Conservation (phyloP, 345 rosid genomes). For the Fremontodendron californicum region DNA sequence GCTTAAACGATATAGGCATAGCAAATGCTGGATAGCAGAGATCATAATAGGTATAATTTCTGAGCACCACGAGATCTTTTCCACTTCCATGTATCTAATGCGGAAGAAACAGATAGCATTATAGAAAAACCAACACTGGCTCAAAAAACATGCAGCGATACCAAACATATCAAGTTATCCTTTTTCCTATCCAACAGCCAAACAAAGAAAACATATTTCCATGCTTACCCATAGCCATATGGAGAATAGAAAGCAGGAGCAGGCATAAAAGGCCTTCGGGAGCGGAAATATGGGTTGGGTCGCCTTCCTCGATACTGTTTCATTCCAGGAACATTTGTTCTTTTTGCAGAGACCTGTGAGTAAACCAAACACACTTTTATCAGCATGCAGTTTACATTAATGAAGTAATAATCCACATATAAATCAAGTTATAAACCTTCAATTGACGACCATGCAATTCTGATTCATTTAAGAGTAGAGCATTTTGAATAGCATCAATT, state of each 20-base stretch:
- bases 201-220: slow-evolving; percentile 5
- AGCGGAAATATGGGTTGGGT: slow-evolving; percentile 55
- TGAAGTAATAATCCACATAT: neutral
- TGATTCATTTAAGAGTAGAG: slow-evolving; percentile 82
- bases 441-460: slow-evolving; percentile 96
- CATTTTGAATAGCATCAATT: slow-evolving; percentile 88
- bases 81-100: neutral
- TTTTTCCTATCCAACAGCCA: neutral
- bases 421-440: slow-evolving; percentile 47
- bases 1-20: neutral
- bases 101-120: neutral
- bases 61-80: neutral
- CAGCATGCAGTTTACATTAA: neutral
- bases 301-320: slow-evolving; percentile 90
- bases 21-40: neutral
- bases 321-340: slow-evolving; percentile 96
- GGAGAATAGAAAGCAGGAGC: slow-evolving; percentile 59
- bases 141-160: neutral
- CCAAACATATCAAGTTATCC: neutral
- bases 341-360: slow-evolving; percentile 82
- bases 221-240: slow-evolving; percentile 73
- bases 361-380: slow-evolving; percentile 9
- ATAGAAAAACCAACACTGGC: neutral
- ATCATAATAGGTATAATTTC: neutral
- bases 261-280: slow-evolving; percentile 78